Evolutionary conservation across 371 early-diverging fungal species (phyloP), one percentile per base, ranked within the genome.

Genomic region (Zopfochytrium polystomum): DNA sequence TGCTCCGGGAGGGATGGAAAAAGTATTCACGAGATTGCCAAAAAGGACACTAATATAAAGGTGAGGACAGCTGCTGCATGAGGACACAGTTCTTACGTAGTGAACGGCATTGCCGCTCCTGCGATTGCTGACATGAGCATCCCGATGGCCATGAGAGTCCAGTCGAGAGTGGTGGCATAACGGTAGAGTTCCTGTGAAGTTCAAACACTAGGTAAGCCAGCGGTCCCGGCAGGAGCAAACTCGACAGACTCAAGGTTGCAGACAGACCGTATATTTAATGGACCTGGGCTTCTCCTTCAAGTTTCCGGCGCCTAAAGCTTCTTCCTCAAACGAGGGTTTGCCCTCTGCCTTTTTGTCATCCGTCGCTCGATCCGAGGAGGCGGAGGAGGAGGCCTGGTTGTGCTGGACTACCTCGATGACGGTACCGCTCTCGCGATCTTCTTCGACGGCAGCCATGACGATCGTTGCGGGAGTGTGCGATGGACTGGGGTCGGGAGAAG

Each of bases 1-100:
- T 55, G 18, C 32, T 31, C 49, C 42, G n/a, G 42, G 42, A 42
- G 42, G 44, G 35, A 26, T 42, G 22, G 63, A 44, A 44, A 63
- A 63, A 2, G 58, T 57, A 52, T 63, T 58, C 43, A 63, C 58
- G 43, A 63, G 34, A 44, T 56, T 52, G 15, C 63, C 63, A 42
- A 63, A 63, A 5, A 63, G 33, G 27, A 63, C 32, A 3, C 57
- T 62, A n/a, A n/a, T n/a, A n/a, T n/a, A n/a, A n/a, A n/a, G n/a
- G n/a, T n/a, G n/a, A n/a, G 38, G 6, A 42, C n/a, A 42, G 11
- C n/a, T n/a, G 42, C 13, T 42, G 42, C 13, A 42, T 42, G 42
- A 11, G n/a, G 11, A 13, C 42, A 42, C 13, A n/a, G n/a, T 42
- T 42, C 49, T 42, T 53, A 65, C 60, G 66, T 60, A 11, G 60